Conservation (phyloP, 352 stramenopile genomes). For the Nothophytophthora sp. region DNA sequence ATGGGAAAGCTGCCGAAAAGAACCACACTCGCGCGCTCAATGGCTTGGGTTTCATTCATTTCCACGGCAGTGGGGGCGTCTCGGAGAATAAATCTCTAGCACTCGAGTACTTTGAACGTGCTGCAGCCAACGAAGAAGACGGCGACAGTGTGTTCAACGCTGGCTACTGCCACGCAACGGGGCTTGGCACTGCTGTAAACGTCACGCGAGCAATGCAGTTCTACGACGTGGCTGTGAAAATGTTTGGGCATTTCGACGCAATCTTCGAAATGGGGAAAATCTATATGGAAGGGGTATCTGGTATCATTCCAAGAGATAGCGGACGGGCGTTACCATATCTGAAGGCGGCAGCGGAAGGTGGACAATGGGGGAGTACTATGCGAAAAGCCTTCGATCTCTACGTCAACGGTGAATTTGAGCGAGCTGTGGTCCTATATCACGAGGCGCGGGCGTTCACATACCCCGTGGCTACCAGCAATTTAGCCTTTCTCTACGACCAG, state of each 20-base stretch:
- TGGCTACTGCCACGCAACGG: slow-evolving; percentile 75
- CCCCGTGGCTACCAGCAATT: slow-evolving; percentile 61
- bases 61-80: slow-evolving; percentile 71
- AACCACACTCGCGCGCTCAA: slow-evolving; percentile 87
- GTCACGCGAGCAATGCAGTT: slow-evolving; percentile 56
- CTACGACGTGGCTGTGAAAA: slow-evolving; percentile 56
- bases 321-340: slow-evolving; percentile 43
- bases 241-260: slow-evolving; percentile 88
- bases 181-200: slow-evolving; percentile 61
- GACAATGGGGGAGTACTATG: slow-evolving; percentile 58
- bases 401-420: slow-evolving; percentile 37
- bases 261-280: slow-evolving; percentile 78
- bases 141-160: slow-evolving; percentile 92
- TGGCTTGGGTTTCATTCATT: slow-evolving; percentile 90
- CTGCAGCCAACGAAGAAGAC: slow-evolving; percentile 74
- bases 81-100: slow-evolving; percentile 76
- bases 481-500: slow-evolving; percentile 78
- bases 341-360: slow-evolving; percentile 59
- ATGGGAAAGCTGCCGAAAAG: slow-evolving; percentile 61
- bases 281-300: slow-evolving; percentile 34
- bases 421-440: slow-evolving; percentile 59
- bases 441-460: slow-evolving; percentile 70
- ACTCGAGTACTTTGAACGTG: slow-evolving; percentile 81
- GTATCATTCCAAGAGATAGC: slow-evolving; percentile 21
- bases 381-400: slow-evolving; percentile 71